Evolutionary conservation across 306 rosid species (phyloP).

Genomic region (Alnus glutinosa): DNA sequence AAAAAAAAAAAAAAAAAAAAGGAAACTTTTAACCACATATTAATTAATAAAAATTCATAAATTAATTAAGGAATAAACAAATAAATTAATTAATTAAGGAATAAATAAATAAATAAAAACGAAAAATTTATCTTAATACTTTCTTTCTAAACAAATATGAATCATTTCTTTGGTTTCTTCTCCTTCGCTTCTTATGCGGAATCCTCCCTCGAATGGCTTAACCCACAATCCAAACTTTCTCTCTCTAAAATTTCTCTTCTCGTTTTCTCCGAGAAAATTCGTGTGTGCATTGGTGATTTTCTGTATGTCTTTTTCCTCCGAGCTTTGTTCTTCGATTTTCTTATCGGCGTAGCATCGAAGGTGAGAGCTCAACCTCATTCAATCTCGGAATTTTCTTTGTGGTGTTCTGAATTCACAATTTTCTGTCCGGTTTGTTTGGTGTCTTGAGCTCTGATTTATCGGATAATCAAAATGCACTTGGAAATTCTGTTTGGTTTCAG

Average conservation of each 20-base stretch:
- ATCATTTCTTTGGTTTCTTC: constrained; percentile 48
- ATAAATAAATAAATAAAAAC: no score
- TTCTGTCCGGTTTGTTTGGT: constrained; percentile 2
- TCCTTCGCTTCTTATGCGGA: constrained; percentile 46
- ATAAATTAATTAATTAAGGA: no score
- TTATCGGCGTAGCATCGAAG: constrained; percentile 29
- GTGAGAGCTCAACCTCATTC: constrained; percentile 43
- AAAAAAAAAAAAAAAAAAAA: no score
- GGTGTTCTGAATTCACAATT: constrained; percentile 28
- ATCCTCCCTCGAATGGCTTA: constrained; percentile 46
- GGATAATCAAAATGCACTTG: constrained; percentile 38
- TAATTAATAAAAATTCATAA: no score
- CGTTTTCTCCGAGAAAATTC: constrained; percentile 34
- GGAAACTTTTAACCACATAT: no score
- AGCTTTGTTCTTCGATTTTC: constrained; percentile 26
- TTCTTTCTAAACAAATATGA: constrained; percentile 13
- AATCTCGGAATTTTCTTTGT: background rate
- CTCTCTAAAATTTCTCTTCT: constrained; percentile 35
- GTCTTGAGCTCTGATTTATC: constrained; percentile 23
- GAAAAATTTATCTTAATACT: constrained; percentile 13
- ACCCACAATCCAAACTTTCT: constrained; percentile 48
- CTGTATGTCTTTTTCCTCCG: background rate
- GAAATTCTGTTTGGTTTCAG: constrained; percentile 40
- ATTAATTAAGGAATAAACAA: no score
- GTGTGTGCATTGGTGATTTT: constrained; percentile 55